These are phyloP conservation scores for Sarcocystis neurona DNA, from an alignment of 169 alveolate species.

Conservation along the genomic window DNA sequence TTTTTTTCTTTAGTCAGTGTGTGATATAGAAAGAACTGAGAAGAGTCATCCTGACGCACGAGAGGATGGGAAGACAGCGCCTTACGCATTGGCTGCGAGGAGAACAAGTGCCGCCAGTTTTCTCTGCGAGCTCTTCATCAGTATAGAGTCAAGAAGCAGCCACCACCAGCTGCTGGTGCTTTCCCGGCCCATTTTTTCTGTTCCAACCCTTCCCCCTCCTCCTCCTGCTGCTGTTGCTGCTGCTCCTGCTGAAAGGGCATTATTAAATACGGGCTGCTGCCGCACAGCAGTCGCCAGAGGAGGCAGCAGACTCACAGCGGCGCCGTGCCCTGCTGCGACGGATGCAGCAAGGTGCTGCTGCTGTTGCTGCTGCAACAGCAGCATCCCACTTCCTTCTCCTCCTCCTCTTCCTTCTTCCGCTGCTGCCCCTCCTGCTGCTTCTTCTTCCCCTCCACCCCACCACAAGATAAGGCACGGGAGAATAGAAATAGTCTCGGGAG, in stretches of 20 bases:
- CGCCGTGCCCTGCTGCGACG: too few species aligned
- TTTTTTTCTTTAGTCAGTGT: too few species aligned
- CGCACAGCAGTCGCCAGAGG: neutral
- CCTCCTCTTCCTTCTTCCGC: too few species aligned
- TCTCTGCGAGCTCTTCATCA: neutral
- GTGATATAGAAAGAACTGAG: too few species aligned
- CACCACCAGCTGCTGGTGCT: neutral
- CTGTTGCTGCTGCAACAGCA: too few species aligned
- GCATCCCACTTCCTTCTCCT: too few species aligned
- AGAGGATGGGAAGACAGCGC: neutral
- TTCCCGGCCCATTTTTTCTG: neutral
- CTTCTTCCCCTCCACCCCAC: constrained; percentile 4
- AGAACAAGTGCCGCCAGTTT: constrained; percentile 8
- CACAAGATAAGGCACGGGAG: constrained; percentile 32
- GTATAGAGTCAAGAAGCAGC: neutral
- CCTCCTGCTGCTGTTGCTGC: neutral
- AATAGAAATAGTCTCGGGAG: constrained; percentile 66
- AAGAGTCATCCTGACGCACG: too few species aligned
- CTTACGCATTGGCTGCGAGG: constrained; percentile 28
- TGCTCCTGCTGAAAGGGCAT: neutral
- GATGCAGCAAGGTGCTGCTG: too few species aligned
- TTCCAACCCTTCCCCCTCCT: neutral
- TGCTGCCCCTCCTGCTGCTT: neutral
- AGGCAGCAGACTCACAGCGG: too few species aligned
- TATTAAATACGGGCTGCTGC: neutral